A percentile compares a stretch with the other conserved stretches of the same genome.
Conservation (phyloP, 148 eudicot species). For the Spergularia marina region DNA sequence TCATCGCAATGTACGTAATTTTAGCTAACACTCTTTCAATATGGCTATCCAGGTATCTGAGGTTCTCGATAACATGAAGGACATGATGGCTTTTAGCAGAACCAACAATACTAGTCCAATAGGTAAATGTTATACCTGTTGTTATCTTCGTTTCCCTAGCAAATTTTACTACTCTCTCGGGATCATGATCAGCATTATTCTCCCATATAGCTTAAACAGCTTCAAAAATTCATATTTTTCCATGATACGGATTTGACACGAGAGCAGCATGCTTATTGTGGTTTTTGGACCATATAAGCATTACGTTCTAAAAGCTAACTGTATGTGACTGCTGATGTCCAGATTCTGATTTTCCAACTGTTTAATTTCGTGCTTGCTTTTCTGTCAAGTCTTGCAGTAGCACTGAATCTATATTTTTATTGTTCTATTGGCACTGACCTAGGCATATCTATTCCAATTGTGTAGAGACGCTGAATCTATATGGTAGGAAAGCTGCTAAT, state of each 20-base stretch:
- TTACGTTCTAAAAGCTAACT: too few relatives aligned
- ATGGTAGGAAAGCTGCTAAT: constrained; percentile 8
- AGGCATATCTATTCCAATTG: neutral
- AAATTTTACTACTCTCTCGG: neutral
- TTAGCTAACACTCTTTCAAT: constrained; percentile 3
- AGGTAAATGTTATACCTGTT: constrained; percentile 34
- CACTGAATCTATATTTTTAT: too few relatives aligned
- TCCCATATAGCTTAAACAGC: too few relatives aligned
- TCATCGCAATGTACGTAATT: neutral
- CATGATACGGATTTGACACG: too few relatives aligned
- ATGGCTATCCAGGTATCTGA: constrained; percentile 40
- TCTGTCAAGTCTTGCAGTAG: too few relatives aligned
- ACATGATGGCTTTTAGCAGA: constrained; percentile 40
- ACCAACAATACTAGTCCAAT: constrained; percentile 43
- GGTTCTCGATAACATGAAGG: constrained; percentile 45
- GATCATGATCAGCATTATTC: too few relatives aligned
- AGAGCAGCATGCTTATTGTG: too few relatives aligned
- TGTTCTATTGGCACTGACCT: neutral
- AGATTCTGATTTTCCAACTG: neutral
- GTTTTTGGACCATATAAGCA: too few relatives aligned
- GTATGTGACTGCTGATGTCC: neutral
- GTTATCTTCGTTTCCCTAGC: neutral
- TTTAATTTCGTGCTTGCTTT: too few relatives aligned
- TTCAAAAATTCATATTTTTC: too few relatives aligned
- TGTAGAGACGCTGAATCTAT: constrained; percentile 38